Evolutionary conservation across 2,329 filamentous ascomycete species (phyloP), one percentile per base, ranked within the genome.

Genomic region (Fusarium nodosum): DNA sequence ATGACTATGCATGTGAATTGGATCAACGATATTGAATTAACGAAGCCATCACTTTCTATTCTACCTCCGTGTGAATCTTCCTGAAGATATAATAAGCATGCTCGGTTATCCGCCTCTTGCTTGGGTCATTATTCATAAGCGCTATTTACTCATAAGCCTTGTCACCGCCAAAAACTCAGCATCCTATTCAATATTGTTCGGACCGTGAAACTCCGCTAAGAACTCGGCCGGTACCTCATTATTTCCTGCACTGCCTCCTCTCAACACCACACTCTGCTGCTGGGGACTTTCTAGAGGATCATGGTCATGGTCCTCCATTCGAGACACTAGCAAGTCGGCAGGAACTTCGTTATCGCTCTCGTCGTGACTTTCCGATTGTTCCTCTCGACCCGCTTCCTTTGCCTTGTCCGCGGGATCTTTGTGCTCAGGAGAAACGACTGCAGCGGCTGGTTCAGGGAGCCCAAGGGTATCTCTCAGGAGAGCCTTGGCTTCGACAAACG

Each of bases 401-500:
- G 46, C 13, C 5, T 30, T 57, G 3, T 61, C 51, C 10, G 57
- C 34, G 7, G 56, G 33, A 8, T 22, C 56, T 12, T 63, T 41
- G 22, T 28, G 53, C 34, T 57, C 41, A 4, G 36, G 48, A 22
- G 47, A 50, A 20, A 36, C 56, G 10, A 58, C 65, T 3, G 60
- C 52, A 11, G 71, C 64, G 6, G 36, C 28, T 6, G 44, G n/a
- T 2, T 60, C 57, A 12, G 20, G 51, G 11, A 11, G 57, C 39
- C 15, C 69, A 7, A 75, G 51, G 4, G 70, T 66, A 15, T 61
- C 62, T 41, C 72, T 64, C n/a, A 93, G 79, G 42, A 93, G 82
- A 5, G 82, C 77, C 69, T 85, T 84, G 2, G 89, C 89, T 72
- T 90, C 86, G 33, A 80, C 81, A 64, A 92, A 89, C 4, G 90